Percentiles rank a stretch among this genome's conserved stretches.
phyloP scores from a whole-genome alignment of 129 eudicot species.

The Glebionis coronaria region DNA sequence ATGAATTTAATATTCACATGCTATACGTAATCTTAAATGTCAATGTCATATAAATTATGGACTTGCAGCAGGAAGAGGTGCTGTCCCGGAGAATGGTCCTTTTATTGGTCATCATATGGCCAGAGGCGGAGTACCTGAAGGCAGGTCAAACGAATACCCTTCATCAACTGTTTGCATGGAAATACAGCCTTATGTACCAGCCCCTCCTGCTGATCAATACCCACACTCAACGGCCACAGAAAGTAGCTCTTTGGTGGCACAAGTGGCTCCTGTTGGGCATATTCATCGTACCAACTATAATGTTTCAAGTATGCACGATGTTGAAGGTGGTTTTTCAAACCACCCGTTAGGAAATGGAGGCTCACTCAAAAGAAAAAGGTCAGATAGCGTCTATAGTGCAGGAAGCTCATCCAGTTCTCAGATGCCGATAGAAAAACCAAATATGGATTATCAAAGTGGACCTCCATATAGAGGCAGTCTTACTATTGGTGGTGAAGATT shows the following conservation, averaged over 20 bases:
- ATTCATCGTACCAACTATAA: slow-evolving; percentile 29
- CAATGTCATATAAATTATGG: neutral
- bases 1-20: neutral
- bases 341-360: slow-evolving; percentile 18
- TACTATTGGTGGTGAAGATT: slow-evolving; percentile 30
- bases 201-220: slow-evolving; percentile 30
- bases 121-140: slow-evolving; percentile 32
- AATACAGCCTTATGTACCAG: slow-evolving; percentile 31
- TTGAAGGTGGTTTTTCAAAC: neutral
- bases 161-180: slow-evolving; percentile 36
- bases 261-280: slow-evolving; percentile 17
- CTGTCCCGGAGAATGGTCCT: slow-evolving; percentile 31
- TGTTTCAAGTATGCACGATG: slow-evolving; percentile 24
- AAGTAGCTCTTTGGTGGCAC: slow-evolving; percentile 22
- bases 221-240: slow-evolving; percentile 27
- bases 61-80: slow-evolving; percentile 34
- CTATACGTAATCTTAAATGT: neutral
- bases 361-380: slow-evolving; percentile 42
- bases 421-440: slow-evolving; percentile 33
- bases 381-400: slow-evolving; percentile 34
- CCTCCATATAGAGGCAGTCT: slow-evolving; percentile 36
- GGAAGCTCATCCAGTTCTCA: slow-evolving; percentile 58
- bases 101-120: slow-evolving; percentile 36
- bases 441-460: slow-evolving; percentile 32
- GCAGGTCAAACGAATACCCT: slow-evolving; percentile 34